Base-by-base conservation (phyloP, 176 grass and related monocot species). In the Oryza australiensis region DNA sequence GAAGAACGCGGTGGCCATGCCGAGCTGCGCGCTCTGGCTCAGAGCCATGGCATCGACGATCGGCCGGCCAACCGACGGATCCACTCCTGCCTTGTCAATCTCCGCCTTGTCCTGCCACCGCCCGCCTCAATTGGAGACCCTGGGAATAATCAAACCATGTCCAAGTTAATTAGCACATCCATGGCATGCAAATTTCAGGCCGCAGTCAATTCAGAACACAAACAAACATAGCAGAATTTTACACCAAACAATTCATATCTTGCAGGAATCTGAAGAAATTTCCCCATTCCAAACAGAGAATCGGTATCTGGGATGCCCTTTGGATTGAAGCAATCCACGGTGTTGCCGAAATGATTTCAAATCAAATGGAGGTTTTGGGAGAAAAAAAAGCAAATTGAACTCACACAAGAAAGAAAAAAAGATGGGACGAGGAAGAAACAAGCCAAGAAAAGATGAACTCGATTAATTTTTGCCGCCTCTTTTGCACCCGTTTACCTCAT, bases 31-130 rank as follows among this genome's bases (percentile, higher is more conserved):
- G 29, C 49, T 86, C 29, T 84, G 79, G 62, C 57, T 86, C n/a
- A 78, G 30, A 62, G 89, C 85, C 85, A 88, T 84, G 87, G 64
- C 72, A 24, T 68, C 37, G 26, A 53, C 37, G 26, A 53, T 7
- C 49, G 43, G 43, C 43, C 43, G 43, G 13, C 43, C 43, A 15
- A n/a, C 13, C 12, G 64, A 63, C 6, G 68, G 18, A 14, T 46
- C 62, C 5, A 4, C 67, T 26, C 14, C 51, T 24, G 13, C 24
- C 26, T 83, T 23, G 22, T 69, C 23, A 26, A 26, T 22, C 40
- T 71, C 4, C 20, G 34, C 7, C 26, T 48, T 33, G 1, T 20
- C 22, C 49, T 53, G 15, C 49, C 49, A 53, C 49, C 49, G 12
- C 64, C 43, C 12, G 40, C 12, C 12, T 30, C 86, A 71, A 27